Percentiles rank a stretch among this genome's conserved stretches.
Evolutionary conservation across 305 asterid species (phyloP).

Genomic region (Plantago lanceolata): DNA sequence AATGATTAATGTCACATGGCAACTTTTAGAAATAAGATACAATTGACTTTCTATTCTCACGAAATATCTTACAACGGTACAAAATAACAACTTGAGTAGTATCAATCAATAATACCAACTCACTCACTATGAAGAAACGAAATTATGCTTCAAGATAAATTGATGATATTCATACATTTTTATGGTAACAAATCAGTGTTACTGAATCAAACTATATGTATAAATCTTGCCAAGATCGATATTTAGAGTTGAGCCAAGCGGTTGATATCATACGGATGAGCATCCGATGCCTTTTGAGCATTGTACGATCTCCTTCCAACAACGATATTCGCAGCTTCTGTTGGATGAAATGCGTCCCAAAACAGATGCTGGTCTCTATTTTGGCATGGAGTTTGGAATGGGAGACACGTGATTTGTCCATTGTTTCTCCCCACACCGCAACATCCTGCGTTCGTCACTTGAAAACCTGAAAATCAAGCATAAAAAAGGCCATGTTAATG

Average conservation of each 20-base stretch:
- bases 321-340: slow-evolving; percentile 58
- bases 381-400: slow-evolving; percentile 52
- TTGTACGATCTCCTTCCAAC: slow-evolving; percentile 57
- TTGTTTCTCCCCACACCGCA: slow-evolving; percentile 85
- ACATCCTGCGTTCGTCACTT: slow-evolving; percentile 64
- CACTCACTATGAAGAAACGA: background rate
- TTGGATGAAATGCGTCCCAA: slow-evolving; percentile 88
- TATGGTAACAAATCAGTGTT: background rate
- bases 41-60: too few species aligned
- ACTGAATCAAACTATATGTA: too few species aligned
- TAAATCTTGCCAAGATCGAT: background rate
- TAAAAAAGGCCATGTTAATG: too few species aligned
- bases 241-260: slow-evolving; percentile 51
- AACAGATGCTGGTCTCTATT: slow-evolving; percentile 52
- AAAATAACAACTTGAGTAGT: background rate
- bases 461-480: slow-evolving; percentile 35
- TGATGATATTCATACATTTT: background rate
- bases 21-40: too few species aligned
- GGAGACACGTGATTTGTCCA: slow-evolving; percentile 79
- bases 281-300: slow-evolving; percentile 55
- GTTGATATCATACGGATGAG: slow-evolving; percentile 59
- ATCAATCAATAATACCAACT: background rate
- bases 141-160: background rate
- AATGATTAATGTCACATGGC: too few species aligned
- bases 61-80: too few species aligned